Conservation (phyloP, 1,284 basidiomycete species). For the Trametes hirsuta region DNA sequence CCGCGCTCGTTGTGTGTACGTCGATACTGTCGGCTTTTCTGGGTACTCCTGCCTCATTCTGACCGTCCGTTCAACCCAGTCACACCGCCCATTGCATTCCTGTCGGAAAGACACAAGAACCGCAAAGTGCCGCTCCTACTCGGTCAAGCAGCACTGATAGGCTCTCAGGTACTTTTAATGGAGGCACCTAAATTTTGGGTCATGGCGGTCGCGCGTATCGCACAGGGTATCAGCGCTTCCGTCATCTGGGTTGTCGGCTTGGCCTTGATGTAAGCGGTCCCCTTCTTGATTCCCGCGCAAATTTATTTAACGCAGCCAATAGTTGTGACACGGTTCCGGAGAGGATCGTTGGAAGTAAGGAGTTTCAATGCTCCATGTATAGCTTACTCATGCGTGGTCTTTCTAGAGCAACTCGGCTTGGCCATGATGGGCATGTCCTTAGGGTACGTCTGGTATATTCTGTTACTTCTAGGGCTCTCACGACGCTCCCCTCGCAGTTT, state of each 20-base stretch:
- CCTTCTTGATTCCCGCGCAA: slow-evolving; percentile 2
- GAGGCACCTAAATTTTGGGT: slow-evolving; percentile 70
- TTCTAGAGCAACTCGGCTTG: slow-evolving; percentile 68
- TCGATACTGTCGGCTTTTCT: not conserved
- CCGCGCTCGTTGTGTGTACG: slow-evolving; percentile 38
- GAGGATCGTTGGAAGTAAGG: slow-evolving; percentile 60
- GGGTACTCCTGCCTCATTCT: too few relatives aligned
- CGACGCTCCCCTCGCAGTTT: slow-evolving; percentile 33
- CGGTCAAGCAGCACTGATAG: slow-evolving; percentile 60
- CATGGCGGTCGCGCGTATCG: slow-evolving; percentile 71
- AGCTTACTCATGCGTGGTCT: not conserved
- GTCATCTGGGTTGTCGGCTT: slow-evolving; percentile 79
- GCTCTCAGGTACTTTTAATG: slow-evolving; percentile 75
- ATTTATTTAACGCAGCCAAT: slow-evolving; percentile 3
- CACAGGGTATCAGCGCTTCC: slow-evolving; percentile 76
- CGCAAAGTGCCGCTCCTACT: slow-evolving; percentile 62
- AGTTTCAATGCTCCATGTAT: not conserved
- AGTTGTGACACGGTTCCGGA: slow-evolving; percentile 75
- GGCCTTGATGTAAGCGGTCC: slow-evolving; percentile 60
- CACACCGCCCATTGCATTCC: slow-evolving; percentile 70
- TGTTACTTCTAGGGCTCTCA: not conserved
- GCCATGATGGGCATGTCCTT: slow-evolving; percentile 72
- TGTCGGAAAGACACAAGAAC: slow-evolving; percentile 63
- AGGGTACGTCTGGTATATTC: slow-evolving; percentile 46
- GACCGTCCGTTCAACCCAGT: slow-evolving; percentile 40